A percentile compares a stretch with the other conserved stretches of the same genome.
Conservation (phyloP, 2,329 filamentous ascomycete species). For the Stemphylium vesicarium region DNA sequence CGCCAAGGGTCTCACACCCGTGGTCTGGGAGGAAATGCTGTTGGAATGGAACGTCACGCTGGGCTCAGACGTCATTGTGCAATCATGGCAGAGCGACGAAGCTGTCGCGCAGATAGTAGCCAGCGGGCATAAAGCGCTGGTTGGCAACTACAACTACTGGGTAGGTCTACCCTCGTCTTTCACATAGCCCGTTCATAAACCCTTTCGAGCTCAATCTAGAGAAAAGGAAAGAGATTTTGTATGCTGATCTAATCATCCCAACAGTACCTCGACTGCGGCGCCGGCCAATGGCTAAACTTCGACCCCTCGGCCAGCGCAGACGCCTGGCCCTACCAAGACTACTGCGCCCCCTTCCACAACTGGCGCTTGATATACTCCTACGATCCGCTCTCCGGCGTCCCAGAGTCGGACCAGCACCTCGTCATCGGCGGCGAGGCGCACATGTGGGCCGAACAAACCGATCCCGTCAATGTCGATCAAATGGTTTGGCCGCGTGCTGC, state of each 20-base stretch:
- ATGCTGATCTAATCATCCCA: background rate
- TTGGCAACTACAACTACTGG: conserved; percentile 79
- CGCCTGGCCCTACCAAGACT: conserved; percentile 77
- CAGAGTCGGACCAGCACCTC: conserved; percentile 67
- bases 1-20: conserved; percentile 68
- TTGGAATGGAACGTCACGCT: conserved; percentile 78
- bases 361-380: conserved; percentile 84
- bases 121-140: conserved; percentile 73
- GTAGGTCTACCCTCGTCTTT: conserved; percentile 48
- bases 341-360: conserved; percentile 79
- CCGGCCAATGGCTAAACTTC: conserved; percentile 80
- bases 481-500: conserved; percentile 79
- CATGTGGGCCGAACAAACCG: conserved; percentile 80
- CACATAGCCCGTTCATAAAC: too few species aligned
- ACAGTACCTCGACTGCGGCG: conserved; percentile 82
- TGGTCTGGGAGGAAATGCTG: conserved; percentile 91
- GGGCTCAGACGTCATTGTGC: conserved; percentile 73
- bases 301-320: conserved; percentile 58
- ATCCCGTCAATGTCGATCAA: conserved; percentile 74
- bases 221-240: too few species aligned
- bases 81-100: conserved; percentile 74
- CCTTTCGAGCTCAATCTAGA: too few species aligned
- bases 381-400: conserved; percentile 72
- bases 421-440: conserved; percentile 81
- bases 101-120: conserved; percentile 67